Conservation (phyloP, 2,329 filamentous ascomycete species). For the Aciculosporium take region DNA sequence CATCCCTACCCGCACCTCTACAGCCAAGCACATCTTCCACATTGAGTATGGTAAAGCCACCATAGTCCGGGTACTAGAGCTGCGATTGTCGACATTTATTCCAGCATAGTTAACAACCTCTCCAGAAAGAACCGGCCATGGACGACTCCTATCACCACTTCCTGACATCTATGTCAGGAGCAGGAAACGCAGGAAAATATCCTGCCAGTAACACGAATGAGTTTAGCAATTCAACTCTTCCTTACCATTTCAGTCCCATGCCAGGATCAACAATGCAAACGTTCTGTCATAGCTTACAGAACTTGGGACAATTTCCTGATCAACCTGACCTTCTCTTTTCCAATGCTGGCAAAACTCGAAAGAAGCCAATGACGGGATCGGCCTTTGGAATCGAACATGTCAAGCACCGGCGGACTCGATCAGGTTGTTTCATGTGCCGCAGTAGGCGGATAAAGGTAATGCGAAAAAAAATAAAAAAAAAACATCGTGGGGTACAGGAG, state of each 20-base stretch:
- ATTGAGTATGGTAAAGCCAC: constrained; percentile 5
- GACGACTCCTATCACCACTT: constrained; percentile 44
- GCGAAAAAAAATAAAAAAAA: constrained; percentile 7
- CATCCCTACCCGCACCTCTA: constrained; percentile 5
- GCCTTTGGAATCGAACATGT: constrained; percentile 48
- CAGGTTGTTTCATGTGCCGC: constrained; percentile 85
- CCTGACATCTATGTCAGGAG: constrained; percentile 36
- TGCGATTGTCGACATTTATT: constrained; percentile 6
- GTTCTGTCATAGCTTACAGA: constrained; percentile 33
- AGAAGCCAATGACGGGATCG: constrained; percentile 29
- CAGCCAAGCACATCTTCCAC: constrained; percentile 3
- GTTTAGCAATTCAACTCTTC: constrained; percentile 22
- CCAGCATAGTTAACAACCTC: not conserved
- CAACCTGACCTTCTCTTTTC: constrained; percentile 32
- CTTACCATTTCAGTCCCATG: constrained; percentile 17
- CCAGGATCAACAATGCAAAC: constrained; percentile 22
- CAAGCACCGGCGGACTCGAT: constrained; percentile 86
- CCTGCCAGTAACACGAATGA: constrained; percentile 26
- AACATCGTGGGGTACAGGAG: constrained; percentile 6
- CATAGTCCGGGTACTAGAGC: constrained; percentile 3
- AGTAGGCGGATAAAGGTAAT: constrained; percentile 67
- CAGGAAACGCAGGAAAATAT: constrained; percentile 25
- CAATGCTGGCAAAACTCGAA: constrained; percentile 34
- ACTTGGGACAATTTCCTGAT: constrained; percentile 36
- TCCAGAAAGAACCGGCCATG: constrained; percentile 22